A percentile compares a stretch with the other conserved stretches of the same genome.
Conservation (phyloP, 208 protist genomes). For the Tritrichomonas foetus region DNA sequence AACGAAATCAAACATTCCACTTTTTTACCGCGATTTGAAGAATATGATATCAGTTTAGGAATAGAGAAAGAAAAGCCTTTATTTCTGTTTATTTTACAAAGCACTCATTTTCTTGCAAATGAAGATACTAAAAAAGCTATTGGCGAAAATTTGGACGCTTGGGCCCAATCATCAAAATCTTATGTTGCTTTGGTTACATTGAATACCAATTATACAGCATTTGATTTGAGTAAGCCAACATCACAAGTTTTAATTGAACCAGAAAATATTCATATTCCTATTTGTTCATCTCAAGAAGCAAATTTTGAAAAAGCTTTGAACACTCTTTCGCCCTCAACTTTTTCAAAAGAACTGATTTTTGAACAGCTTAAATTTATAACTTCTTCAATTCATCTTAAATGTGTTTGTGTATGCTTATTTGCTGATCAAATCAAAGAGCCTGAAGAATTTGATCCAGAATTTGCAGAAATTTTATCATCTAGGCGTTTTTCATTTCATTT, state of each 20-base stretch:
- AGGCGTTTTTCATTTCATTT: background rate
- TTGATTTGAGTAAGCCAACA: background rate
- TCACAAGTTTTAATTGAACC: background rate
- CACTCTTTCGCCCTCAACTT: too few relatives aligned
- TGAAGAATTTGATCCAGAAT: background rate
- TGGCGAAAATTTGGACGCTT: background rate
- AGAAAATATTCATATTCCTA: background rate
- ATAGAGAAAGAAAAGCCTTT: background rate
- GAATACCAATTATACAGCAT: background rate
- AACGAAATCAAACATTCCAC: background rate
- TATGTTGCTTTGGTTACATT: background rate
- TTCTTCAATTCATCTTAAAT: too few relatives aligned
- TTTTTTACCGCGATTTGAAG: background rate
- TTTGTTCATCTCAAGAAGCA: background rate
- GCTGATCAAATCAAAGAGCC: too few relatives aligned
- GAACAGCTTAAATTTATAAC: too few relatives aligned
- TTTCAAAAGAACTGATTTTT: too few relatives aligned
- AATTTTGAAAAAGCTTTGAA: too few relatives aligned
- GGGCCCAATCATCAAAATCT: background rate
- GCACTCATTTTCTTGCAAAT: background rate
- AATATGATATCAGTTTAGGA: background rate
- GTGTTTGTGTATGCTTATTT: too few relatives aligned
- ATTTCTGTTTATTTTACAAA: background rate
- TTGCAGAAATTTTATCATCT: background rate
- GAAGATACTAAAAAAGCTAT: background rate